Conservation (phyloP, 495 filamentous ascomycete species). For the Aspergillus indologenus region DNA sequence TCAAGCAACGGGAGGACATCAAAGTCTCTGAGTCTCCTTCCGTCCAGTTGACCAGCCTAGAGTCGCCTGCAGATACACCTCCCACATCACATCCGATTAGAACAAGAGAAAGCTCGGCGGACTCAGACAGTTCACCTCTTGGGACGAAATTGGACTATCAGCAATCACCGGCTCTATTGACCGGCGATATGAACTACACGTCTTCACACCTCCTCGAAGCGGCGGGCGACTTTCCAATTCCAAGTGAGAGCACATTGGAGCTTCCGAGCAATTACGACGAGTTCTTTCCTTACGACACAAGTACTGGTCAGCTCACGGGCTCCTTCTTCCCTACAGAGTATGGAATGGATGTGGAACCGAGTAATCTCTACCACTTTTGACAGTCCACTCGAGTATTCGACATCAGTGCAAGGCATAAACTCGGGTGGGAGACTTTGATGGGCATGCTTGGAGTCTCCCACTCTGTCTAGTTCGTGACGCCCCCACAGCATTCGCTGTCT, state of each 20-base stretch:
- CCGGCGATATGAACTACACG: constrained; percentile 18
- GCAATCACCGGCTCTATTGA: neutral
- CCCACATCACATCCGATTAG: neutral
- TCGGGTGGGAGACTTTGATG: too few relatives aligned
- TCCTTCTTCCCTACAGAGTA: constrained; percentile 37
- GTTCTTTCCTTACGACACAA: constrained; percentile 36
- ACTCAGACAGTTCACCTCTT: neutral
- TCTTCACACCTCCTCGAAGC: constrained; percentile 21
- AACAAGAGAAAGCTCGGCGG: neutral
- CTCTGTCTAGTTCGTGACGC: too few relatives aligned
- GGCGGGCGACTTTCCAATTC: constrained; percentile 27
- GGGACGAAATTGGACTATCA: neutral
- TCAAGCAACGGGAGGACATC: neutral
- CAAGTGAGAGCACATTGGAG: constrained; percentile 24
- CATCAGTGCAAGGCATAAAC: neutral
- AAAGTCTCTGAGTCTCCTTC: neutral
- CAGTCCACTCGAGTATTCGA: neutral
- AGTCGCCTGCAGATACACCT: neutral
- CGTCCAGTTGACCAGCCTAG: neutral
- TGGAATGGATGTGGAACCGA: constrained; percentile 35
- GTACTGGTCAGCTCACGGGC: constrained; percentile 40
- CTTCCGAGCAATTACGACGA: constrained; percentile 30
- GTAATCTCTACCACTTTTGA: neutral
- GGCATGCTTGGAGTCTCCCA: too few relatives aligned
- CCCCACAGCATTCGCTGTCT: too few relatives aligned